Conservation (phyloP, 2,329 filamentous ascomycete species). For the Alternaria novae-zelandiae region DNA sequence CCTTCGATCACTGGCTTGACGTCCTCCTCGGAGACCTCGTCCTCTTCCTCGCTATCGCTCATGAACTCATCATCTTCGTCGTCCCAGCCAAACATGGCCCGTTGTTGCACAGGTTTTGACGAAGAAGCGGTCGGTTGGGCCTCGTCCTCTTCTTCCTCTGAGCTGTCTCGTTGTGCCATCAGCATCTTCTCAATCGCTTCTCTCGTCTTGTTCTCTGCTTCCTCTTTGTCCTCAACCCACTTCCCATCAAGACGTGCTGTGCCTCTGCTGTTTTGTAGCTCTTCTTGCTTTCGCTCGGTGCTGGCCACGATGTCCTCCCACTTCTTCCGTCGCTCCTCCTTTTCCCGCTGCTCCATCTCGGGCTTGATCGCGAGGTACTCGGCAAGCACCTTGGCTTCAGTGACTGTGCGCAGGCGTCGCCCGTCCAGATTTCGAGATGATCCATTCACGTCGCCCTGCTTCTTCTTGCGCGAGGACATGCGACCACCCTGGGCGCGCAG, state of each 20-base stretch:
- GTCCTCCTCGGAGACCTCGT: conserved; percentile 47
- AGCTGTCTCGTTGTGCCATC: conserved; percentile 54
- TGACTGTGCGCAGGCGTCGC: conserved; percentile 85
- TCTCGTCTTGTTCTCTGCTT: conserved; percentile 81
- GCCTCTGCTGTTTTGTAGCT: conserved; percentile 76
- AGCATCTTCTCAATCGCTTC: conserved; percentile 69
- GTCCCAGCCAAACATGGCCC: conserved; percentile 76
- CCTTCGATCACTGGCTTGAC: conserved; percentile 40
- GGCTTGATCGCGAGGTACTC: conserved; percentile 96
- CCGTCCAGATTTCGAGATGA: conserved; percentile 95
- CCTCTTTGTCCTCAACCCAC: conserved; percentile 95
- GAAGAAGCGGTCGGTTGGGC: conserved; percentile 32
- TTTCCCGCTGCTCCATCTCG: conserved; percentile 94
- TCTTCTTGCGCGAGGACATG: conserved; percentile 96
- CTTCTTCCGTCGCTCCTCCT: conserved; percentile 79
- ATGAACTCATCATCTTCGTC: conserved; percentile 67
- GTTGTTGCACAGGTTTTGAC: conserved; percentile 44
- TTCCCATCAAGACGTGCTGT: conserved; percentile 75
- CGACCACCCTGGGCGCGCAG: conserved; percentile 94
- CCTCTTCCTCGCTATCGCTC: conserved; percentile 56
- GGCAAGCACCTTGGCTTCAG: conserved; percentile 91
- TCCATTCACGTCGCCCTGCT: conserved; percentile 81
- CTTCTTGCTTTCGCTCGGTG: conserved; percentile 82
- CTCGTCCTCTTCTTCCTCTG: conserved; percentile 40
- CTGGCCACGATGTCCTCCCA: conserved; percentile 90